A percentile compares a stretch with the other conserved stretches of the same genome.
phyloP scores from a whole-genome alignment of 768 basidiomycete genomes.

The Tephrocybe rancida region DNA sequence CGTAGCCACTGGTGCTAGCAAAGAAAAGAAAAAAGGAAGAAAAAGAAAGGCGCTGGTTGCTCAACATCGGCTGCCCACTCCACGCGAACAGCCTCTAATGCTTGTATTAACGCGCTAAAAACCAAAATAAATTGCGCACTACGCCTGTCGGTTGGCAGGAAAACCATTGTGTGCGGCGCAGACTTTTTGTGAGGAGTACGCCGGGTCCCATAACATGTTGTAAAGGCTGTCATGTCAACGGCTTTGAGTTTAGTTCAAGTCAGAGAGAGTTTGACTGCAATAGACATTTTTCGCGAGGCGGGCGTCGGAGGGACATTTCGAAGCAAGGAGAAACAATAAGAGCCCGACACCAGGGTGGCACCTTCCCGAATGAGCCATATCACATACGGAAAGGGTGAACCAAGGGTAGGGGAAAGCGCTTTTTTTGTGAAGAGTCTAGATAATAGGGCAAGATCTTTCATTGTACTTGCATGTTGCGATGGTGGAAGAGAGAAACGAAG shows the following conservation, averaged over 20 bases:
- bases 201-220: constrained; percentile 38
- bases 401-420: constrained; percentile 28
- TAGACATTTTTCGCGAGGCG: constrained; percentile 30
- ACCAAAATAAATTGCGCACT: constrained; percentile 39
- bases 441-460: constrained; percentile 35
- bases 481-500: constrained; percentile 12
- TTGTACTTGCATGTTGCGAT: constrained; percentile 39
- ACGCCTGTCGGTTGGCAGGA: constrained; percentile 49
- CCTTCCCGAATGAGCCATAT: constrained; percentile 36
- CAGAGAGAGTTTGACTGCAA: constrained; percentile 40
- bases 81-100: constrained; percentile 43
- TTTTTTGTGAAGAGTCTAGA: constrained; percentile 26
- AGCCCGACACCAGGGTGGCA: constrained; percentile 43
- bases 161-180: constrained; percentile 45
- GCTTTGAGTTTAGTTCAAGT: constrained; percentile 36
- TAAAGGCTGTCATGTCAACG: constrained; percentile 61
- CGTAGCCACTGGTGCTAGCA: constrained; percentile 22
- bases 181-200: constrained; percentile 51
- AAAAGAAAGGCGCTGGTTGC: constrained; percentile 46
- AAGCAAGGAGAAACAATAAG: constrained; percentile 53
- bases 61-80: constrained; percentile 40
- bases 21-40: constrained; percentile 44
- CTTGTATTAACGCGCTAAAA: constrained; percentile 41
- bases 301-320: constrained; percentile 28
- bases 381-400: constrained; percentile 39